Conservation (phyloP, 345 rosid genomes). For the Aegle marmelos region DNA sequence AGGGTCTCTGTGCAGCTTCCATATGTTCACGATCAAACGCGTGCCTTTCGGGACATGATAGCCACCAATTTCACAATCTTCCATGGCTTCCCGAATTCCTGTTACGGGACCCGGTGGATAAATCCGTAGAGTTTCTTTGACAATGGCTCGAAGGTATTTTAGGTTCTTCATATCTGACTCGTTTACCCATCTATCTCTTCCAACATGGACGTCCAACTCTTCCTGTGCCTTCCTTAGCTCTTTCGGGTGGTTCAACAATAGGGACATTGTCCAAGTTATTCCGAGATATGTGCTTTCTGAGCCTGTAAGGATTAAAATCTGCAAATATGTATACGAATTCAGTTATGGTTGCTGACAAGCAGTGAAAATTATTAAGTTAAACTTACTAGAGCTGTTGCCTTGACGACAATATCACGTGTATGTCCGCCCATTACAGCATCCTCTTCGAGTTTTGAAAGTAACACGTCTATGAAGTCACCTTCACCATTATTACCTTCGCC, state of each 20-base stretch:
- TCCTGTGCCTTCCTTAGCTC: constrained; percentile 41
- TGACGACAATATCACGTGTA: constrained; percentile 42
- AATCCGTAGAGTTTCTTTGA: constrained; percentile 58
- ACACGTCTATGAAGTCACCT: constrained; percentile 53
- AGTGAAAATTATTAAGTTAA: not conserved
- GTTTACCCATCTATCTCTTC: constrained; percentile 42
- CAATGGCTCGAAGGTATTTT: constrained; percentile 46
- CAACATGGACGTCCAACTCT: constrained; percentile 49
- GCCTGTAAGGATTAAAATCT: constrained; percentile 47
- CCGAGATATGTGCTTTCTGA: constrained; percentile 50
- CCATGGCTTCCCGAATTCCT: constrained; percentile 46
- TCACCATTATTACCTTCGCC: constrained; percentile 11
- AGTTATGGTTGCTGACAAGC: too few relatives aligned
- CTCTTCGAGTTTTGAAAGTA: constrained; percentile 37
- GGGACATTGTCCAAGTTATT: constrained; percentile 45
- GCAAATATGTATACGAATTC: not conserved
- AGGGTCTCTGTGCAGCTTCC: constrained; percentile 65
- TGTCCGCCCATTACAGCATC: constrained; percentile 42
- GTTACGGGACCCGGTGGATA: constrained; percentile 55
- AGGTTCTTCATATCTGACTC: constrained; percentile 54
- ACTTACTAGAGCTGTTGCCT: constrained; percentile 61
- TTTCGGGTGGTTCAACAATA: constrained; percentile 40
- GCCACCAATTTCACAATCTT: constrained; percentile 41
- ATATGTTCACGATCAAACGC: constrained; percentile 44
- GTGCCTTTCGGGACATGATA: constrained; percentile 47